Conservation (phyloP, 179 eudicot genomes). For the Carnegiea gigantea region DNA sequence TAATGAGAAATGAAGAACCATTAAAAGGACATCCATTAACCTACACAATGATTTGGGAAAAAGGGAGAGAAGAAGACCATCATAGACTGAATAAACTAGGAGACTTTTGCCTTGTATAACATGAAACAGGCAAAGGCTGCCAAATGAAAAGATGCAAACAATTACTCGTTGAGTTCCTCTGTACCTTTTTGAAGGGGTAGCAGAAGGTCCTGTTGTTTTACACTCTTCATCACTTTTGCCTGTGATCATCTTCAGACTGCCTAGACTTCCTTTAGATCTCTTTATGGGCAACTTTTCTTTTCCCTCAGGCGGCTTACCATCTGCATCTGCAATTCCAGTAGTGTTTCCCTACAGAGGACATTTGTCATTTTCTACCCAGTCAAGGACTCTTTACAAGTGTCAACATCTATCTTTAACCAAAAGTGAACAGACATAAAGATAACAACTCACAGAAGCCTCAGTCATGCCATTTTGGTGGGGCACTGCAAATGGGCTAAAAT, state of each 20-base stretch:
- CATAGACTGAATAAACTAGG: not conserved
- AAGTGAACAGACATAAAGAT: not conserved
- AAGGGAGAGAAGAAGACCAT: not conserved
- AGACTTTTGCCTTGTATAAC: not conserved
- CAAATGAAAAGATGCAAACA: not conserved
- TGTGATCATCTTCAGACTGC: constrained; percentile 93
- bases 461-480: constrained; percentile 71
- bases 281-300: constrained; percentile 94
- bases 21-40: not conserved
- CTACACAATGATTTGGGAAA: not conserved
- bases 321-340: constrained; percentile 60
- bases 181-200: constrained; percentile 85
- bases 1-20: not conserved
- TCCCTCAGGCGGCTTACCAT: constrained; percentile 77
- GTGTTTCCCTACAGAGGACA: constrained; percentile 52
- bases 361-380: constrained; percentile 11
- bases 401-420: not conserved
- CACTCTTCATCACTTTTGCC: constrained; percentile 70
- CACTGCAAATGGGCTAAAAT: constrained; percentile 85
- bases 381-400: not conserved
- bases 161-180: not conserved
- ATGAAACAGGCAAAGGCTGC: constrained; percentile 5
- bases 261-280: constrained; percentile 93
- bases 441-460: constrained; percentile 83
- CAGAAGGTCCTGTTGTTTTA: constrained; percentile 62